Base-by-base conservation (phyloP, 164 flowering plant genomes). In the Vitis cinerea region DNA sequence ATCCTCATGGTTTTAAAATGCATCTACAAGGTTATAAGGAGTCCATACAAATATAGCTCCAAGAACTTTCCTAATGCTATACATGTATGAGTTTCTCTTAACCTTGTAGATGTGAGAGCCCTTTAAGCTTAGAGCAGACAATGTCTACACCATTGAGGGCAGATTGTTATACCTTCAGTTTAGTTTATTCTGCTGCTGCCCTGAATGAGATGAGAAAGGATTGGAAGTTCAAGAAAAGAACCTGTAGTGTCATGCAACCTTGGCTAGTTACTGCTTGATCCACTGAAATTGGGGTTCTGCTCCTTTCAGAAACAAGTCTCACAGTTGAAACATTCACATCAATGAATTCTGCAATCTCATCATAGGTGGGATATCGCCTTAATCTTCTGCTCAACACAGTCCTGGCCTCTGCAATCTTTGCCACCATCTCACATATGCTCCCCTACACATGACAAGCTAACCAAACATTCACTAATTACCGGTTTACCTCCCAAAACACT, bases 371-470 rank as follows among this genome's bases (percentile, higher is more conserved):
- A 53, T 31, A 49, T 50, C 85, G 77, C 52, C 78, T 59, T 63
- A 87, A 72, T 58, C 70, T 83, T 72, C 27, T 69, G 60, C 69
- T 78, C 50, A 89, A 65, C 53, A 65, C 59, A 58, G 51, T 77
- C 63, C 73, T 83, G 14, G 89, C 85, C 70, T 87, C 84, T 50
- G 86, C 79, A 62, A 89, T 77, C 72, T 80, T 84, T 31, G 88
- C 81, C 65, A 83, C 63, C 77, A 63, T 65, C 49, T 65, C 81
- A 31, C 71, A 78, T 76, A 83, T 73, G 80, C 77, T 77, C 69
- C 85, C 90, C 91, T 89, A 69, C 84, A 86, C 80, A 83, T 59
- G 69, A 80, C 78, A 81, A 81, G 78, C 90, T 88, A 85, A 84
- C 79, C 79, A 77, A 65, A 71, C 84, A 80, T 77, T 84, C 79